phyloP scores from a whole-genome alignment of 1,284 basidiomycete genomes.

The Fistulina hepatica region DNA sequence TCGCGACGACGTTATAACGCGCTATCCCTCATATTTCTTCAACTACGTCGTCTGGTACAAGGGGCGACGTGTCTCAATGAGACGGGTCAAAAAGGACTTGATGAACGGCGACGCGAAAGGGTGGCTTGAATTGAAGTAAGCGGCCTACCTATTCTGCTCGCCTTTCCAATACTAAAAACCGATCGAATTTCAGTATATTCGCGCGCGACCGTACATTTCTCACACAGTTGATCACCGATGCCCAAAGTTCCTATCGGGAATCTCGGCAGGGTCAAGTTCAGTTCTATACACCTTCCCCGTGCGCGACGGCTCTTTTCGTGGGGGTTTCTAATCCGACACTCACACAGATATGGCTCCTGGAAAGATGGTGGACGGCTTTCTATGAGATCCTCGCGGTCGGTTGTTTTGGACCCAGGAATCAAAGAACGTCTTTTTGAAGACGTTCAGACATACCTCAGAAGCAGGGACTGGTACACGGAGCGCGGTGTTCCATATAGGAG shows the following conservation, averaged over 20 bases:
- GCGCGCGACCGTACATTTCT: conserved; percentile 37
- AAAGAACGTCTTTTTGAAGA: conserved; percentile 55
- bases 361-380: conserved; percentile 42
- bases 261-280: no score
- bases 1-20: no score
- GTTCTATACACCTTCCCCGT: no score
- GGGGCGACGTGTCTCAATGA: no score
- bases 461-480: conserved; percentile 56
- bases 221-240: conserved; percentile 41
- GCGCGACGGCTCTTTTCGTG: neutral
- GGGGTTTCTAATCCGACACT: neutral
- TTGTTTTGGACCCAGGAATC: conserved; percentile 56
- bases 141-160: no score
- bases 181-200: conserved; percentile 42
- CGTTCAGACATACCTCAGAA: conserved; percentile 53
- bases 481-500: conserved; percentile 65
- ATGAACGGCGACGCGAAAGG: no score
- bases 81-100: no score
- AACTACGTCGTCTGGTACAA: conserved; percentile 30
- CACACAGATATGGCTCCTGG: conserved; percentile 35
- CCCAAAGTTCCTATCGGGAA: no score
- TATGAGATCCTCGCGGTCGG: conserved; percentile 53
- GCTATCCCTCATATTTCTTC: no score
- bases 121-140: no score
- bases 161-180: no score